phyloP scores from a whole-genome alignment of 2,329 filamentous ascomycete genomes.

The Trichophyton rubrum region DNA sequence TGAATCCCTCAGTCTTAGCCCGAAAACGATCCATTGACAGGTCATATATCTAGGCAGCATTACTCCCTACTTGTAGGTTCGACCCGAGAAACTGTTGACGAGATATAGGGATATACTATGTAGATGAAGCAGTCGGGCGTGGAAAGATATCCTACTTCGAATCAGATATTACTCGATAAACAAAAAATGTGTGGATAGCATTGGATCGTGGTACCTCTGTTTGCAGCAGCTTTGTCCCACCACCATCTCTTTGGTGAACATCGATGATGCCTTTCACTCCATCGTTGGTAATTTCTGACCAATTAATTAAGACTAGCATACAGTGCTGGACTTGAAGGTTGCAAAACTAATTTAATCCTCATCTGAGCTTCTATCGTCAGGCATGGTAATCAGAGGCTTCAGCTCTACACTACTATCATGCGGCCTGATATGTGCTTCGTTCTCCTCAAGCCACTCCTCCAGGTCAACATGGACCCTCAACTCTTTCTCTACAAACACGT shows the following conservation, averaged over 20 bases:
- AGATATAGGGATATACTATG: background rate
- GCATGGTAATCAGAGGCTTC: constrained; percentile 16
- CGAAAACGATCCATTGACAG: background rate
- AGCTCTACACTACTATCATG: constrained; percentile 1
- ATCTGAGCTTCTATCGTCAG: constrained; percentile 22
- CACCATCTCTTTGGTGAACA: background rate
- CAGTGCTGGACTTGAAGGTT: background rate
- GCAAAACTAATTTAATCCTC: constrained; percentile 9
- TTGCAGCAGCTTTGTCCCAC: background rate
- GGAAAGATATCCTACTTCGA: background rate
- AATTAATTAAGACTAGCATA: background rate
- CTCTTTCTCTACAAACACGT: constrained; percentile 49
- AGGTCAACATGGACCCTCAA: constrained; percentile 46
- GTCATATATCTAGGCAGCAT: background rate
- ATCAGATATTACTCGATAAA: background rate
- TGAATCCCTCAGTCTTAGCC: background rate
- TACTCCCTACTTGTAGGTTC: background rate
- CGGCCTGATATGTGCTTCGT: constrained; percentile 10
- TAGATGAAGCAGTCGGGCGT: background rate
- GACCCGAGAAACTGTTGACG: background rate
- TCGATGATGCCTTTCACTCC: background rate
- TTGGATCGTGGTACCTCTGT: background rate
- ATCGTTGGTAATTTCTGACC: background rate
- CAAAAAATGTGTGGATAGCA: background rate
- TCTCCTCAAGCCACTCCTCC: constrained; percentile 31